Evolutionary conservation across 2,329 filamentous ascomycete species (phyloP).

Genomic region (Xylariaceae sp.): DNA sequence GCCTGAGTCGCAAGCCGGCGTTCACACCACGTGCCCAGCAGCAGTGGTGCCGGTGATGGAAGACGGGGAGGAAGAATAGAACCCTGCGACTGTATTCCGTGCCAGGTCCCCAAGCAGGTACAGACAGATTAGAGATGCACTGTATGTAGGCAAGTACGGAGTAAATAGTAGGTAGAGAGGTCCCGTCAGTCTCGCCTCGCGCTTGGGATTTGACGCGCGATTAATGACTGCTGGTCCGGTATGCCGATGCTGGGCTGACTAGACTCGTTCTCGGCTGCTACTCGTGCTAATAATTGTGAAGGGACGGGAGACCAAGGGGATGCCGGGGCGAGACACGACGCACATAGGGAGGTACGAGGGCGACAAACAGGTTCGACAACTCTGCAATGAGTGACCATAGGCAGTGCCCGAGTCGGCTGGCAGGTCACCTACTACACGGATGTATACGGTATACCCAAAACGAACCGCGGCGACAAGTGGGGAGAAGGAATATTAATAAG

Average conservation of each 20-base stretch:
- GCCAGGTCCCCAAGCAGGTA: too few relatives aligned
- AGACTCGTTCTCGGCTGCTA: constrained; percentile 14
- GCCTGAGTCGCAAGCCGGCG: background rate
- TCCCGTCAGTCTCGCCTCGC: constrained; percentile 26
- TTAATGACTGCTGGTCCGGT: constrained; percentile 33
- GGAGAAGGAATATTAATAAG: constrained; percentile 4
- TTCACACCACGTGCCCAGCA: constrained; percentile 1
- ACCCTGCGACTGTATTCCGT: background rate
- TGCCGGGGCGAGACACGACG: background rate
- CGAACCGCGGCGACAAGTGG: background rate
- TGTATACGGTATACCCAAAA: background rate
- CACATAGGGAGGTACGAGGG: background rate
- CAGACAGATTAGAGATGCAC: too few relatives aligned
- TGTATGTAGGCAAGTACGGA: too few relatives aligned
- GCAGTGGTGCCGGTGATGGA: background rate
- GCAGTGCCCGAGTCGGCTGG: background rate
- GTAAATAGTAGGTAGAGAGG: background rate
- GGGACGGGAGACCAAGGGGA: constrained; percentile 9
- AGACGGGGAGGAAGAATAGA: background rate
- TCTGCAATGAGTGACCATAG: background rate
- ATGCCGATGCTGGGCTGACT: constrained; percentile 18
- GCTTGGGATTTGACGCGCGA: constrained; percentile 44
- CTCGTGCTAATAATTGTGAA: background rate
- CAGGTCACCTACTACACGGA: background rate
- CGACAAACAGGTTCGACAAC: background rate